phyloP scores from a whole-genome alignment of 805 yeast genomes.

The Saccharomycopsis malanga region DNA sequence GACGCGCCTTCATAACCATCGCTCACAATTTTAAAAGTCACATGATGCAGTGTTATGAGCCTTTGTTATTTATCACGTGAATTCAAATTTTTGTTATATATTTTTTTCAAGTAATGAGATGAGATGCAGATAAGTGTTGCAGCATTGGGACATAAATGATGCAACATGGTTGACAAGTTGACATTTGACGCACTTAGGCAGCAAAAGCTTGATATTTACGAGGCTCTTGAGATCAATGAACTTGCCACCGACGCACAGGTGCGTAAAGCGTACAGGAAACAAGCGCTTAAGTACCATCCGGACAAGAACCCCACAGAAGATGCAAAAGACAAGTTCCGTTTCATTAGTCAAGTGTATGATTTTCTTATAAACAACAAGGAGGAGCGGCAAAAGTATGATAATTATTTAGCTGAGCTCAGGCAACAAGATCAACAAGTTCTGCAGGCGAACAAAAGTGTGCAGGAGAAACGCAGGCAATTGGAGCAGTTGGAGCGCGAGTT shows the following conservation, averaged over 20 bases:
- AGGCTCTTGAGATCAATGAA: constrained; percentile 7
- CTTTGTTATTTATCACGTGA: too few relatives aligned
- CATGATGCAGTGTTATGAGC: too few relatives aligned
- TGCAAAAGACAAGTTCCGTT: constrained; percentile 50
- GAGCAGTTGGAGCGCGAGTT: constrained; percentile 24
- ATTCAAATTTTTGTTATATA: too few relatives aligned
- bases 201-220: constrained; percentile 11
- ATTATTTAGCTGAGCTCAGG: constrained; percentile 27
- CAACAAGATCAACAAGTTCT: not conserved
- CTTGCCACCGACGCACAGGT: constrained; percentile 10
- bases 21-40: too few relatives aligned
- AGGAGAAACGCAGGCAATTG: constrained; percentile 17
- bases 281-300: constrained; percentile 53
- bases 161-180: too few relatives aligned
- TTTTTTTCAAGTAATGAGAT: too few relatives aligned
- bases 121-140: too few relatives aligned
- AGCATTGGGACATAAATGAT: too few relatives aligned
- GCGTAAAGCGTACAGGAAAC: constrained; percentile 12
- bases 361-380: constrained; percentile 36
- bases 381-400: constrained; percentile 61
- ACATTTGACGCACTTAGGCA: constrained; percentile 6
- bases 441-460: not conserved
- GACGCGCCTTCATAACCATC: too few relatives aligned
- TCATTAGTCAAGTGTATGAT: constrained; percentile 61
- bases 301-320: constrained; percentile 51